Evolutionary conservation across 2,329 filamentous ascomycete species (phyloP), one percentile per base, ranked within the genome.

Genomic region (Didymella arachidicola): DNA sequence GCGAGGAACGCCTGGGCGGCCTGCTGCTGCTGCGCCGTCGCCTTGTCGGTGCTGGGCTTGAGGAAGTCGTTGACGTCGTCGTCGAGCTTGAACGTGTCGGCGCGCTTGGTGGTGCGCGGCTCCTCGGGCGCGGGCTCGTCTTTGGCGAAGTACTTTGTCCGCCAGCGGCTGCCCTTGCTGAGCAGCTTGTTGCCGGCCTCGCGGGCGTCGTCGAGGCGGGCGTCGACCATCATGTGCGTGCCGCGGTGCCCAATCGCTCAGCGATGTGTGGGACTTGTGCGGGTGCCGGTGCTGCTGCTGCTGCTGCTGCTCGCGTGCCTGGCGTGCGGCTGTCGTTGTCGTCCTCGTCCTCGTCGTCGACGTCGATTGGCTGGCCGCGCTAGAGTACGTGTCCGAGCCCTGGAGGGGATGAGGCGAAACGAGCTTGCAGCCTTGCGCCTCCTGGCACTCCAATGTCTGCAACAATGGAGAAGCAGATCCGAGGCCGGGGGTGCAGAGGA

Each of bases 21-120:
- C 32, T 71, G 63, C 39, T 70, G 68, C 29, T 30, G 29, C 29
- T 72, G 71, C 39, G 65, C 65, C 46, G 69, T 68, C 36, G 78
- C 72, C 62, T 77, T 79, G 6, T 82, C 77, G 50, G 81, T 82
- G 44, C 81, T 82, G 50, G 83, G 80, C 63, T 82, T 83, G 56
- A 88, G 79, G 72, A 88, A 88, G 70, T 84, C 85, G 73, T 81
- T 80, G 55, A 88, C 80, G 64, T 83, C 80, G 49, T 81, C 76
- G 68, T 79, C 73, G 57, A 64, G 60, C 59, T 68, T 78, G 53
- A 78, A 74, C 59, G 58, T 57, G 41, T 61, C 55, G 45, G 62
- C 58, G 44, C 66, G 59, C 64, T 67, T 70, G 42, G 60, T 57
- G 64, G 70, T 72, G 52, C 59, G 59, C 54, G 63, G 63, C 43